Conservation (phyloP, 2,329 filamentous ascomycete species). For the Trichoderma sp. region DNA sequence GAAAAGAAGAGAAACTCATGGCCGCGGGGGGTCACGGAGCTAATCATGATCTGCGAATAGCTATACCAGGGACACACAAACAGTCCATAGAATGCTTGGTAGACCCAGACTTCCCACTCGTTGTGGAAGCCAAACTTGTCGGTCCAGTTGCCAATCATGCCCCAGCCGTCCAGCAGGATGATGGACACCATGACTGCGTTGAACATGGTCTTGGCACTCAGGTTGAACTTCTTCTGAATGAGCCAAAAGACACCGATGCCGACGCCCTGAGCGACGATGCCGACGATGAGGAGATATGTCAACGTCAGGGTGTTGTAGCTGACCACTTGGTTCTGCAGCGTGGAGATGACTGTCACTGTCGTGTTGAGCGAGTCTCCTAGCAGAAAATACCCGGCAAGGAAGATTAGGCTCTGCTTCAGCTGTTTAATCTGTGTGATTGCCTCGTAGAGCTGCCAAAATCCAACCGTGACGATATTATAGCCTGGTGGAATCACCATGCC, state of each 20-base stretch:
- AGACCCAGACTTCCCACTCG: constrained; percentile 45
- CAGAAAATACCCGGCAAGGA: constrained; percentile 65
- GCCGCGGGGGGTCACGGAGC: constrained; percentile 63
- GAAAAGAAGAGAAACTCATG: constrained; percentile 70
- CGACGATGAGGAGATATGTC: constrained; percentile 64
- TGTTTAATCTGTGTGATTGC: constrained; percentile 60
- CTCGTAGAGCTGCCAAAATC: constrained; percentile 59
- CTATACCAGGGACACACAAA: constrained; percentile 69
- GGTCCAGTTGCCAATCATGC: constrained; percentile 47
- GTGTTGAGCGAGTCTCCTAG: constrained; percentile 69
- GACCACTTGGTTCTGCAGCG: constrained; percentile 63
- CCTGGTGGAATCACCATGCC: constrained; percentile 44
- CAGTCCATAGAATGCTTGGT: constrained; percentile 58
- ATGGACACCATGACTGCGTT: constrained; percentile 60
- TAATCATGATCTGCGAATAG: constrained; percentile 69
- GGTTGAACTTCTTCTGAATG: constrained; percentile 55
- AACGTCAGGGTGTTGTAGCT: constrained; percentile 62
- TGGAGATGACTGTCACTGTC: constrained; percentile 64
- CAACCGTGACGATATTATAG: constrained; percentile 52
- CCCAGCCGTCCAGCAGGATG: constrained; percentile 53
- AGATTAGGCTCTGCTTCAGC: constrained; percentile 62
- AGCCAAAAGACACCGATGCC: constrained; percentile 62
- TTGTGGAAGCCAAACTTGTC: constrained; percentile 44
- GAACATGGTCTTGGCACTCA: constrained; percentile 67
- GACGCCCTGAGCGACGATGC: constrained; percentile 59